These are phyloP conservation scores for Diaporthe longicolla DNA, from an alignment of 2,329 filamentous ascomycete species.

Conservation along the genomic window DNA sequence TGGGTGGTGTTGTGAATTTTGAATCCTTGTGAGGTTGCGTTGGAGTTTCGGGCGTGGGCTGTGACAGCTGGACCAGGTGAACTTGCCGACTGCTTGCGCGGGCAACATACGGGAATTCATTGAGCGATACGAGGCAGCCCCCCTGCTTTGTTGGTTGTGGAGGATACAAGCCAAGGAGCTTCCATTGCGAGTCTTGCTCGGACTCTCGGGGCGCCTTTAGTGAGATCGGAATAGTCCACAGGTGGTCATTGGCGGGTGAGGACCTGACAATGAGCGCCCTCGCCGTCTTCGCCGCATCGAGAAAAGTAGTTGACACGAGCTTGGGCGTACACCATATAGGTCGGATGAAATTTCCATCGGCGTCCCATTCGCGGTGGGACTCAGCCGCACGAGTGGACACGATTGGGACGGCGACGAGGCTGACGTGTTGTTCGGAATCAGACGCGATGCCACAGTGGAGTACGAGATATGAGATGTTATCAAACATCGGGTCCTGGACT, in stretches of 20 bases:
- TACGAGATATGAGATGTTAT: constrained; percentile 20
- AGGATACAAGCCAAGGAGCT: background rate
- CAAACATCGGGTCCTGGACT: constrained; percentile 17
- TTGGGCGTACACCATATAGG: constrained; percentile 19
- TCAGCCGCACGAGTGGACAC: constrained; percentile 15
- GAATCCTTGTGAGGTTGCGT: background rate
- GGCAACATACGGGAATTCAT: constrained; percentile 23
- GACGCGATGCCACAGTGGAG: constrained; percentile 13
- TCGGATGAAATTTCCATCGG: constrained; percentile 14
- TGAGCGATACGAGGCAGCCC: constrained; percentile 19
- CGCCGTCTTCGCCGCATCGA: background rate
- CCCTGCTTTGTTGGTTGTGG: constrained; percentile 20
- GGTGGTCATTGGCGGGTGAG: constrained; percentile 18
- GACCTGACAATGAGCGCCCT: constrained; percentile 22
- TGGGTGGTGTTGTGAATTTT: constrained; percentile 15
- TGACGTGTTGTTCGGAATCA: background rate
- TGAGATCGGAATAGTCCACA: constrained; percentile 3
- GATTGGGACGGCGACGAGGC: constrained; percentile 17
- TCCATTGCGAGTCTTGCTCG: background rate
- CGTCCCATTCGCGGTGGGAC: constrained; percentile 21
- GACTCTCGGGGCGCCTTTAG: background rate
- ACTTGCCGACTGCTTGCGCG: constrained; percentile 29
- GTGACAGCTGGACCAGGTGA: background rate
- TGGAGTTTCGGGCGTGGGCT: background rate
- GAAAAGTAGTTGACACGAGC: constrained; percentile 11